These are phyloP conservation scores for Colletotrichum neosansevieriae DNA, from an alignment of 2,329 filamentous ascomycete species.

Conservation along the genomic window DNA sequence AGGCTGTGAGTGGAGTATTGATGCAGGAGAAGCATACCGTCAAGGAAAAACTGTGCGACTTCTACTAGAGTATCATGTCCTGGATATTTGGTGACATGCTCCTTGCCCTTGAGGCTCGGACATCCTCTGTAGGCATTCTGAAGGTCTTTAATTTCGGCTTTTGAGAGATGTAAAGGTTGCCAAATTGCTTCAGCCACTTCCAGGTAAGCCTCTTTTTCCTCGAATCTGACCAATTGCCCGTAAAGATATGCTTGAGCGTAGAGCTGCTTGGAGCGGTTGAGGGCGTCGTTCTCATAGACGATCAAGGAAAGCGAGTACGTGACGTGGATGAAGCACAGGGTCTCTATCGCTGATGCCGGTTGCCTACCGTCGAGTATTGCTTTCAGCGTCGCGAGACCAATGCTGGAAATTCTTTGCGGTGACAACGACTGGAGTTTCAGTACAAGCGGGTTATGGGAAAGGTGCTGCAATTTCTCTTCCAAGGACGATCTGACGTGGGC, in stretches of 20 bases:
- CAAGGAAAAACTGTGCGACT: constrained; percentile 62
- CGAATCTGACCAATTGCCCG: constrained; percentile 50
- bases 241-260: constrained; percentile 63
- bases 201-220: constrained; percentile 55
- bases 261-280: constrained; percentile 52
- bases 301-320: constrained; percentile 63
- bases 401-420: constrained; percentile 52
- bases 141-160: constrained; percentile 47
- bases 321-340: constrained; percentile 65
- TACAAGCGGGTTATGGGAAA: constrained; percentile 57
- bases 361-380: constrained; percentile 54
- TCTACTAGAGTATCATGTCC: constrained; percentile 54
- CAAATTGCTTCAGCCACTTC: constrained; percentile 61
- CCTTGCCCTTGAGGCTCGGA: constrained; percentile 57
- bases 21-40: constrained; percentile 52
- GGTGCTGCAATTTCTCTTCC: constrained; percentile 53
- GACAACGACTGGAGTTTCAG: constrained; percentile 55
- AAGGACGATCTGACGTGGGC: constrained; percentile 60
- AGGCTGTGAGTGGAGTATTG: neutral
- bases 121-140: constrained; percentile 41
- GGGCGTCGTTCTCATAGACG: constrained; percentile 56
- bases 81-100: constrained; percentile 40
- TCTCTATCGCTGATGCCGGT: constrained; percentile 55
- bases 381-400: constrained; percentile 57
- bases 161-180: constrained; percentile 56